These are phyloP conservation scores for Rutstroemia sp. DNA, from an alignment of 2,329 filamentous ascomycete genomes.

Conservation along the genomic window DNA sequence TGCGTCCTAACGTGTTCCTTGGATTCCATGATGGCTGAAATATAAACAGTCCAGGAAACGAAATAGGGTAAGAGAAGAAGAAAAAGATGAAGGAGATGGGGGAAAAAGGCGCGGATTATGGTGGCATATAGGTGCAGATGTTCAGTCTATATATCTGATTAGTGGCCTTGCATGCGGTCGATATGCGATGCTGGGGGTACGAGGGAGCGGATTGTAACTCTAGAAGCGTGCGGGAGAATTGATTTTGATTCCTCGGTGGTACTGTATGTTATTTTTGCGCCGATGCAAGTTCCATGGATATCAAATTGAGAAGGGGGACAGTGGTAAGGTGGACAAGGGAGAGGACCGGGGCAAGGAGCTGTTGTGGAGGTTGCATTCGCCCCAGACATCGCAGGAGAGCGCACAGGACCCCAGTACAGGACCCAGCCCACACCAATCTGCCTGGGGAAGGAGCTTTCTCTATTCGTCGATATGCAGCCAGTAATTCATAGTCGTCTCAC, in stretches of 20 bases:
- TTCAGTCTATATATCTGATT: too few species aligned
- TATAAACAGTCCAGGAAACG: background rate
- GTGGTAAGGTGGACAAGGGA: background rate
- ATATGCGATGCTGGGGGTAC: background rate
- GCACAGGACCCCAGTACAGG: too few species aligned
- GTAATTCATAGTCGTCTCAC: background rate
- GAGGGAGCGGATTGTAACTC: background rate
- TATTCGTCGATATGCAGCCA: too few species aligned
- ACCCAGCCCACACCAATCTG: too few species aligned
- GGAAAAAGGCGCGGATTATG: too few species aligned
- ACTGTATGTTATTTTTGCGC: slow-evolving; percentile 2
- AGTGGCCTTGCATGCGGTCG: background rate
- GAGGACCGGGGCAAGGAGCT: background rate
- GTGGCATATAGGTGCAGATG: too few species aligned
- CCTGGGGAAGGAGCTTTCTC: too few species aligned
- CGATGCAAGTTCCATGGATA: slow-evolving; percentile 1
- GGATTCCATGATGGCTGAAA: slow-evolving; percentile 3
- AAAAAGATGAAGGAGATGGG: background rate
- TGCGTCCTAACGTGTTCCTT: background rate
- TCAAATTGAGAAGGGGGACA: background rate
- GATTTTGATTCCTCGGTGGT: background rate
- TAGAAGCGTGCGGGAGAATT: background rate
- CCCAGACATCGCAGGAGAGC: too few species aligned
- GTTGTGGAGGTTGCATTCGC: too few species aligned
- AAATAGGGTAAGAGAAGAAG: background rate